Base-by-base conservation (phyloP, 805 yeast genomes). In the Cyberlindnera americana region DNA sequence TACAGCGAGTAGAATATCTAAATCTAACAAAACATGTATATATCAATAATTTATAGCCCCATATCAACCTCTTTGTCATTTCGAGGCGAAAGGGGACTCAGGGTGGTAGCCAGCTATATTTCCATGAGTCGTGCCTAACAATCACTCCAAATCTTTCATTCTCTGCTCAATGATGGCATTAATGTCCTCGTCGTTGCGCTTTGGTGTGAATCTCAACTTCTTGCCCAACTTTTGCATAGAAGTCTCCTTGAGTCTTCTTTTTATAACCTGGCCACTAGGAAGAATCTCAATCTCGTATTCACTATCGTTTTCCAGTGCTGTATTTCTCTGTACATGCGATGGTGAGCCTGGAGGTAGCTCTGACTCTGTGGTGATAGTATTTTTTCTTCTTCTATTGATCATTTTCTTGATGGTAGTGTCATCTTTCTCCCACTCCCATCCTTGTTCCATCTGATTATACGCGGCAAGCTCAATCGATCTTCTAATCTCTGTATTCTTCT, bases 251-350 rank as follows among this genome's bases (percentile, higher is more conserved):
- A 49, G 48, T 59, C 55, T 64, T 57, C 64, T 70, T 54, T 60
- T 73, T 17, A 84, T 67, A 13, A 77, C 62, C 46, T 81, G 76
- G 26, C 95, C 95, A 57, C 90, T 81, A 1, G 95, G 95, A 41
- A 85, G 67, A 33, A 79, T 63, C 48, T 82, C 91, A 31, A 67
- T 70, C 8, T 66, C 73, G 49, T 66, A 72, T 22, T 64, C 60
- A 5, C 57, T 55, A 16, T 58, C 53, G 6, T 23, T 26, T 7
- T 29, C 25, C 23, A 32, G 19, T 3, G 65, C 49, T 0, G 67
- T 49, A 1, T 56, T 61, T 14, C 54, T 47, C 28, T 53, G 50
- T 5, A 62, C 71, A 13, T 58, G 50, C 5, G 66, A 46, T 19
- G 68, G 68, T 1, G 68, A 47, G 5, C 78, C 72, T 2, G 83